A percentile compares a stretch with the other conserved stretches of the same genome.
phyloP scores from a whole-genome alignment of 345 rosid genomes.

The Melaleuca alternifolia region DNA sequence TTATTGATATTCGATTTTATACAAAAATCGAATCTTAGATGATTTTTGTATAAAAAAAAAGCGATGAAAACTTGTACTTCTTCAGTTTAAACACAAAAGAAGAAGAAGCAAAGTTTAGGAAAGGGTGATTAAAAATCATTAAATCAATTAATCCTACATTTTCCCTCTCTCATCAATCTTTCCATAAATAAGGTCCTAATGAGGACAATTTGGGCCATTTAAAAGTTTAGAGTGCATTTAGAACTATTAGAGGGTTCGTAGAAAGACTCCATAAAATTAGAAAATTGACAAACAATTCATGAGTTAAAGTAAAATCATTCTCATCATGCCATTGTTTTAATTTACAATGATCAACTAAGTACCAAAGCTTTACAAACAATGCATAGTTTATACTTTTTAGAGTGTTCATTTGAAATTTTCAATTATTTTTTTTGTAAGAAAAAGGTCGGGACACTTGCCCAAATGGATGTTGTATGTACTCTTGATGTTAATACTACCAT shows the following conservation, averaged over 20 bases:
- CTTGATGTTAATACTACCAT: background rate
- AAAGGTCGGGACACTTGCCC: background rate
- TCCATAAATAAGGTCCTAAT: background rate
- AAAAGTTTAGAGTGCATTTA: background rate
- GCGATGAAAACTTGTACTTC: background rate
- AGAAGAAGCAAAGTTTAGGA: background rate
- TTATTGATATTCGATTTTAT: background rate
- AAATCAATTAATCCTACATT: background rate
- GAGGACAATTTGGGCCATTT: too few species aligned
- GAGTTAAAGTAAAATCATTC: background rate
- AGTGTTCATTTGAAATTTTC: background rate
- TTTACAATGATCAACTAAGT: background rate
- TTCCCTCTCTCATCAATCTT: background rate
- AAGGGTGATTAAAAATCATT: background rate
- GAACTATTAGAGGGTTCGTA: background rate
- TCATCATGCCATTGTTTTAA: background rate
- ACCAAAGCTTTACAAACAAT: background rate
- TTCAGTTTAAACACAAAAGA: background rate
- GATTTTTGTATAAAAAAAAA: background rate
- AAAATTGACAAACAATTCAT: background rate
- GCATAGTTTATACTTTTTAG: background rate
- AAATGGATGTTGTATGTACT: background rate
- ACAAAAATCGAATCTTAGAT: background rate
- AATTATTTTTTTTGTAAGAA: too few species aligned
- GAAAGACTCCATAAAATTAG: background rate